phyloP scores from a whole-genome alignment of 2,329 filamentous ascomycete species.

The Colletotrichum salicis region DNA sequence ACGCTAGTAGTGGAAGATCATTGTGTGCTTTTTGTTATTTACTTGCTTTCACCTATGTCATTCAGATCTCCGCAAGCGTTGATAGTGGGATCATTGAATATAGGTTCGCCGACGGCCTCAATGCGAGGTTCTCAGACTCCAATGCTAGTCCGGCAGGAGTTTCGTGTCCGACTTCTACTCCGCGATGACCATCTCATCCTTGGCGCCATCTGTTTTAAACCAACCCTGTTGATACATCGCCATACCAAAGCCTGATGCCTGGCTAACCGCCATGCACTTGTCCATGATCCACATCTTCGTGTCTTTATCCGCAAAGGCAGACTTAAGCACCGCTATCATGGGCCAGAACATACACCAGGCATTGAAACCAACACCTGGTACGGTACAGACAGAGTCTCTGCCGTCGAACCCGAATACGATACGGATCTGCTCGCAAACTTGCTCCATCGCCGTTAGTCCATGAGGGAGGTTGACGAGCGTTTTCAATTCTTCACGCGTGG shows the following conservation, averaged over 20 bases:
- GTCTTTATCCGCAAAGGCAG: constrained; percentile 5
- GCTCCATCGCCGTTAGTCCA: constrained; percentile 27
- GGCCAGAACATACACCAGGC: constrained; percentile 33
- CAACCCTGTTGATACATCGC: constrained; percentile 23
- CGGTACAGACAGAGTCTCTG: constrained; percentile 4
- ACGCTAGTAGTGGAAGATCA: no score
- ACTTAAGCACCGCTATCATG: constrained; percentile 24
- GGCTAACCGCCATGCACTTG: constrained; percentile 17
- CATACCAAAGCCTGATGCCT: constrained; percentile 28
- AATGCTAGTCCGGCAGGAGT: no score
- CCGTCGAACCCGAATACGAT: constrained; percentile 26
- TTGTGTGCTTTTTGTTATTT: not conserved
- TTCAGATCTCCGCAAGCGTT: not conserved
- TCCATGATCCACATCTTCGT: constrained; percentile 22
- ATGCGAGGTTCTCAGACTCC: not conserved
- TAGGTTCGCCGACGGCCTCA: not conserved
- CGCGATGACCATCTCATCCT: not conserved
- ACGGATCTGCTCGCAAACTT: constrained; percentile 29
- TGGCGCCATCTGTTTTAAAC: constrained; percentile 1
- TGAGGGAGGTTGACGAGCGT: constrained; percentile 23
- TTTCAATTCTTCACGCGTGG: constrained; percentile 18
- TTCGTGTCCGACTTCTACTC: not conserved
- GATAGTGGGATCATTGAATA: no score
- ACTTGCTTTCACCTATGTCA: not conserved
- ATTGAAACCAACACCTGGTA: constrained; percentile 19